Conservation (phyloP, 1,284 basidiomycete species). For the Agaricales sp. region DNA sequence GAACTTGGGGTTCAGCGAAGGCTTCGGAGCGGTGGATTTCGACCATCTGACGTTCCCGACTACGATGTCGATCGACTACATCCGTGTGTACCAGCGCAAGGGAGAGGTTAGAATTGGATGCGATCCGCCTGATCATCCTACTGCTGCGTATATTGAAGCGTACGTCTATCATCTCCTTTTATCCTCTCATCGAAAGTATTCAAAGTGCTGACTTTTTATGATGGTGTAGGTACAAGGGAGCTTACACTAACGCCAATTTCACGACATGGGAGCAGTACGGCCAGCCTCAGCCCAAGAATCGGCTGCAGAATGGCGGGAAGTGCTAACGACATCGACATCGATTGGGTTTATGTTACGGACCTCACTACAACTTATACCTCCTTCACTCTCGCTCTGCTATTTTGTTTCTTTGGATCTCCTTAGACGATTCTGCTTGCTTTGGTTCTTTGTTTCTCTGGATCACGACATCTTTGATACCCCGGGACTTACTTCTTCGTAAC, state of each 20-base stretch:
- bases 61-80: constrained; percentile 46
- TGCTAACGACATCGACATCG: too few relatives aligned
- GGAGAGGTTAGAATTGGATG: constrained; percentile 41
- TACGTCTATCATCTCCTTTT: too few relatives aligned
- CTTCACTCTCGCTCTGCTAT: too few relatives aligned
- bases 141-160: constrained; percentile 35
- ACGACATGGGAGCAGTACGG: constrained; percentile 18
- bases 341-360: too few relatives aligned
- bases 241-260: constrained; percentile 28
- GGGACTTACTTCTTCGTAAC: not conserved
- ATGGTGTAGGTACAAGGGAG: constrained; percentile 20
- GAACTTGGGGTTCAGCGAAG: constrained; percentile 25
- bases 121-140: constrained; percentile 43
- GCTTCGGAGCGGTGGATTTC: constrained; percentile 41
- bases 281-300: not conserved
- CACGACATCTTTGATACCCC: not conserved
- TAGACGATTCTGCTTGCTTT: too few relatives aligned
- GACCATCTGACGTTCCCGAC: constrained; percentile 15
- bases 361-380: too few relatives aligned
- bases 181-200: not conserved
- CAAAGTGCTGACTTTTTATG: not conserved
- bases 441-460: not conserved
- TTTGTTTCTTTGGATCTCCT: too few relatives aligned
- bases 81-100: constrained; percentile 46
- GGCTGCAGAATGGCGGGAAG: not conserved